Percentiles rank a stretch among this genome's conserved stretches.
phyloP scores from a whole-genome alignment of 106 monocot species.

The Posidonia australis region DNA sequence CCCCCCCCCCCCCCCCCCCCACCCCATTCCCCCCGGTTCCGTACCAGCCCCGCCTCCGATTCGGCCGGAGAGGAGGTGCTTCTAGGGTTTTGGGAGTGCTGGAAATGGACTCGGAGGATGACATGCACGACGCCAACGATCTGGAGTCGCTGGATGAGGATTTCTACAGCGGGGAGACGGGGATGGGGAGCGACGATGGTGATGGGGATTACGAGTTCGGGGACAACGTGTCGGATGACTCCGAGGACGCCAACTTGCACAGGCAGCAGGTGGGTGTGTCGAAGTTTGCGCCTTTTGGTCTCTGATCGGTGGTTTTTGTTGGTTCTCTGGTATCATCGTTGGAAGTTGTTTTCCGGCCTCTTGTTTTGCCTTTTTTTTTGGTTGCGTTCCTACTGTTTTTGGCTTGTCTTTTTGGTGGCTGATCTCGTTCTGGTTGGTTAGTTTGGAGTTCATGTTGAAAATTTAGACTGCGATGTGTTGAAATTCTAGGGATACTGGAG shows the following conservation, averaged over 20 bases:
- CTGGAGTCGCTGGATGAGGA: conserved; percentile 61
- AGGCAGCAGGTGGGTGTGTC: conserved; percentile 51
- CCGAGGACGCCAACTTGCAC: conserved; percentile 30
- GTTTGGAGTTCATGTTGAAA: not conserved
- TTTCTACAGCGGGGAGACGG: conserved; percentile 71
- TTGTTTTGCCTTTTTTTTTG: not conserved
- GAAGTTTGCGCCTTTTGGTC: not conserved
- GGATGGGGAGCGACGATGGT: conserved; percentile 43
- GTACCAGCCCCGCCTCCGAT: not conserved
- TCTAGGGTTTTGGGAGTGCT: not conserved
- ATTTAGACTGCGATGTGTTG: too few relatives aligned
- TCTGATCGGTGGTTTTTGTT: not conserved
- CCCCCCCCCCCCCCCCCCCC: not conserved
- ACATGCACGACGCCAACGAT: conserved; percentile 77
- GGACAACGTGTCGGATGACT: conserved; percentile 40
- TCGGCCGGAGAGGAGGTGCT: not conserved
- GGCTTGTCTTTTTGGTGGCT: not conserved
- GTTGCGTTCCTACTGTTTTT: too few relatives aligned
- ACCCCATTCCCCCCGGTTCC: not conserved
- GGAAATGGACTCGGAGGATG: conserved; percentile 80
- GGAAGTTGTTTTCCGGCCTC: not conserved
- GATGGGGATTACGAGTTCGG: conserved; percentile 54
- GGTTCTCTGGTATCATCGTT: not conserved
- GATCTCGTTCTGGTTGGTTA: not conserved
- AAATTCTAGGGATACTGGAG: too few relatives aligned